A percentile compares a stretch with the other conserved stretches of the same genome.
Evolutionary conservation across 345 rosid genomes (phyloP).

Genomic region (Syzygium oleosum): DNA sequence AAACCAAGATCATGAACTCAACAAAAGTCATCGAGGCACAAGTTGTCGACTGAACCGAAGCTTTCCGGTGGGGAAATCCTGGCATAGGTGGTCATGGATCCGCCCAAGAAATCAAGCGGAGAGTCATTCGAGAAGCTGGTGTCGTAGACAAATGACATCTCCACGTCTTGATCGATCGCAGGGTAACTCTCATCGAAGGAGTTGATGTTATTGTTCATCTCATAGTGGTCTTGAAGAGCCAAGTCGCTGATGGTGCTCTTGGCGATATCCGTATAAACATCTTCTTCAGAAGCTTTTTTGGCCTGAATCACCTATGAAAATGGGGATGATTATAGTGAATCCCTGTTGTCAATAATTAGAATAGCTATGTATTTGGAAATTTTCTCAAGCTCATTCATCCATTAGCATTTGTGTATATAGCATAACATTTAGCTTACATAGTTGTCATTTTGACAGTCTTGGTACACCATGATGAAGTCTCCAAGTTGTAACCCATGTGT

Average conservation of each 20-base stretch:
- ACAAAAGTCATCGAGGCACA: slow-evolving; percentile 68
- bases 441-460: slow-evolving; percentile 46
- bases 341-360: neutral
- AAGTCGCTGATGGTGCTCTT: slow-evolving; percentile 39
- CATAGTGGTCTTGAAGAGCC: slow-evolving; percentile 27
- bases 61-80: slow-evolving; percentile 45
- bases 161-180: slow-evolving; percentile 33
- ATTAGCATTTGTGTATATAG: neutral
- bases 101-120: slow-evolving; percentile 81
- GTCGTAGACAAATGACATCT: slow-evolving; percentile 73
- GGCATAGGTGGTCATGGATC: slow-evolving; percentile 51
- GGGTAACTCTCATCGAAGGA: slow-evolving; percentile 22
- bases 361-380: neutral
- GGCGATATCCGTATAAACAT: slow-evolving; percentile 44
- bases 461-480: slow-evolving; percentile 74
- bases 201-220: slow-evolving; percentile 21
- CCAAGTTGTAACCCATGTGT: slow-evolving; percentile 81
- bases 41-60: slow-evolving; percentile 76
- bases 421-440: slow-evolving; percentile 37
- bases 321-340: neutral
- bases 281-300: slow-evolving; percentile 63
- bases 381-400: neutral
- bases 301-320: slow-evolving; percentile 74
- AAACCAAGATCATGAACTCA: neutral
- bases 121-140: slow-evolving; percentile 62